Conservation (phyloP, 495 filamentous ascomycete species). For the Mycothermus thermophilus region DNA sequence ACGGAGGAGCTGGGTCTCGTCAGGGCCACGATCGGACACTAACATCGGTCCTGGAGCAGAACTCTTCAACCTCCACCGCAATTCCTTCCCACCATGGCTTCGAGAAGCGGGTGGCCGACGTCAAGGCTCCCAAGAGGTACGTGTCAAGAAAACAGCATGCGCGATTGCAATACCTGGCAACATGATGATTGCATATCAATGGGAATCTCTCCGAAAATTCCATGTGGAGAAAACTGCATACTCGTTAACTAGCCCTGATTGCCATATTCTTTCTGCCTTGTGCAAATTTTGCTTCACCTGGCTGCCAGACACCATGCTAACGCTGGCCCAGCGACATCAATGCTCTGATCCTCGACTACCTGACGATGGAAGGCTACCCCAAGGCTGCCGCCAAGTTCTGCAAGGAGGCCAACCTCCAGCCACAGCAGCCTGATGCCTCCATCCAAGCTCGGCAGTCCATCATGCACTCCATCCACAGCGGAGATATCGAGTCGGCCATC, state of each 20-base stretch:
- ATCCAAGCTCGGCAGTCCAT: slow-evolving; percentile 71
- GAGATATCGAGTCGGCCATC: slow-evolving; percentile 73
- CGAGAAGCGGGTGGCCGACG: slow-evolving; percentile 68
- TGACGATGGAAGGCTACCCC: slow-evolving; percentile 92
- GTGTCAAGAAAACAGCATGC: too few relatives aligned
- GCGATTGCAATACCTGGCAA: too few relatives aligned
- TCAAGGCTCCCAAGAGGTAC: slow-evolving; percentile 84
- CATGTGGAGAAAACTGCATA: slow-evolving; percentile 65
- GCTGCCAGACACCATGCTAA: slow-evolving; percentile 5
- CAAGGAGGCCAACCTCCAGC: slow-evolving; percentile 75
- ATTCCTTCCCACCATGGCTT: slow-evolving; percentile 58
- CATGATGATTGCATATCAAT: slow-evolving; percentile 92
- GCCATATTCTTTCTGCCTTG: slow-evolving; percentile 44
- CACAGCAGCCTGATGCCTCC: slow-evolving; percentile 50
- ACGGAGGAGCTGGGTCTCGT: not conserved
- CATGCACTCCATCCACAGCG: slow-evolving; percentile 63
- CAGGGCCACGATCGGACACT: slow-evolving; percentile 1
- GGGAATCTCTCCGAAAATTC: slow-evolving; percentile 99
- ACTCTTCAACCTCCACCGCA: slow-evolving; percentile 51
- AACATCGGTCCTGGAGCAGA: slow-evolving; percentile 25
- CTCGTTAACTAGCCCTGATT: slow-evolving; percentile 16
- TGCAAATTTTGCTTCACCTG: slow-evolving; percentile 19
- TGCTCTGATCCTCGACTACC: slow-evolving; percentile 88
- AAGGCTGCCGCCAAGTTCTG: slow-evolving; percentile 86
- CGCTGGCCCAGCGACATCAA: slow-evolving; percentile 68